Percentiles rank a stretch among this genome's conserved stretches.
Evolutionary conservation across 768 basidiomycete genomes (phyloP).

Genomic region (Psilocybe cyanescens): DNA sequence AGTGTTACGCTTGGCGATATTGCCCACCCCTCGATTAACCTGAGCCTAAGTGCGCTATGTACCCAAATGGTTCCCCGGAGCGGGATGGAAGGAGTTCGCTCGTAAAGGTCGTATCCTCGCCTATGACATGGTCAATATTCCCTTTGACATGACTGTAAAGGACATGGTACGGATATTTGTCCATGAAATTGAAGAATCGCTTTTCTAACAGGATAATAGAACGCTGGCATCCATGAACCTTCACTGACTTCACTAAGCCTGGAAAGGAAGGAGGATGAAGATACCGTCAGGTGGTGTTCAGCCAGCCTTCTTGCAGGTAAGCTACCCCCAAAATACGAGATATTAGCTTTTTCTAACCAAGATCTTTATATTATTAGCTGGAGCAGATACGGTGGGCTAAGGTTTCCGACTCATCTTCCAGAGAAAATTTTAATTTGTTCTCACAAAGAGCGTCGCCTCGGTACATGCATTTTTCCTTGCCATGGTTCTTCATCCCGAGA

Average conservation of each 20-base stretch:
- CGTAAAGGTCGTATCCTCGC: constrained; percentile 32
- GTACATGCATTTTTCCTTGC: constrained; percentile 37
- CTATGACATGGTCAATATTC: constrained; percentile 38
- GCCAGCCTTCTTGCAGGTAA: constrained; percentile 28
- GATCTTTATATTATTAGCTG: constrained; percentile 15
- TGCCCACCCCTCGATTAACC: neutral
- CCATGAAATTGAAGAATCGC: neutral
- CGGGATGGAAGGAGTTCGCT: constrained; percentile 45
- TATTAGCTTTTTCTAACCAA: too few species aligned
- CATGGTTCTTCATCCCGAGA: constrained; percentile 38
- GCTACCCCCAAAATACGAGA: neutral
- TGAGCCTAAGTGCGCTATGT: constrained; percentile 24
- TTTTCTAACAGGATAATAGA: constrained; percentile 5
- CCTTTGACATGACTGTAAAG: constrained; percentile 37
- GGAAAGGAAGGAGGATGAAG: constrained; percentile 26
- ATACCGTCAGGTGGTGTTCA: constrained; percentile 28
- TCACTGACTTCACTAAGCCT: constrained; percentile 23
- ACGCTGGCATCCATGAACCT: constrained; percentile 18
- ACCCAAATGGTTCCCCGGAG: constrained; percentile 47
- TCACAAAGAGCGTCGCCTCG: constrained; percentile 30
- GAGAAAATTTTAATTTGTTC: neutral
- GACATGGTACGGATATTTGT: constrained; percentile 31
- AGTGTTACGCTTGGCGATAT: neutral
- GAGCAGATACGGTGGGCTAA: constrained; percentile 32
- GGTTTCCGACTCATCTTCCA: neutral